Percentiles rank a stretch among this genome's conserved stretches.
Conservation (phyloP, 805 yeast species). For the Hemisphaericaspora nanyangensis region DNA sequence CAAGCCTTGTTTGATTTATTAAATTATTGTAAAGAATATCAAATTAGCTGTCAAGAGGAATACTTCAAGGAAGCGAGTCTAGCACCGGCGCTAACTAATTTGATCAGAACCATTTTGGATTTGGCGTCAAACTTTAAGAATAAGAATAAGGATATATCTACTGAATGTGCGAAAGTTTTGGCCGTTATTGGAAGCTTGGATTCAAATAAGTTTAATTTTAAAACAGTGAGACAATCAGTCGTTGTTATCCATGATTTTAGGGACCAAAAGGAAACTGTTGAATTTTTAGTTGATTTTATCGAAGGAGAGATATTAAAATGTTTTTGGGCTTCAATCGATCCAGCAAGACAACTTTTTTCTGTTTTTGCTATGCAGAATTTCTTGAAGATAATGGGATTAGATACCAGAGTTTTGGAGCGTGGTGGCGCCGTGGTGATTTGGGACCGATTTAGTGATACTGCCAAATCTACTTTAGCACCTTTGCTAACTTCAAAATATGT, state of each 20-base stretch:
- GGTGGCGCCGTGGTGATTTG: conserved; percentile 39
- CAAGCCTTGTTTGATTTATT: conserved; percentile 67
- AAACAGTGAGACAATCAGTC: conserved; percentile 37
- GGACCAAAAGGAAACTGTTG: conserved; percentile 56
- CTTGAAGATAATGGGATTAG: conserved; percentile 57
- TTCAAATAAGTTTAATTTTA: conserved; percentile 49
- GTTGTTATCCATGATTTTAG: conserved; percentile 61
- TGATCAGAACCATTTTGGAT: conserved; percentile 52
- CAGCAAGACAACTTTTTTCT: conserved; percentile 74
- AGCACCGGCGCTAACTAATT: conserved; percentile 33
- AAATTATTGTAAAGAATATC: conserved; percentile 49
- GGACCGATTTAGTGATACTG: conserved; percentile 58
- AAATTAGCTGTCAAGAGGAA: conserved; percentile 44
- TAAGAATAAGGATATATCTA: conserved; percentile 46
- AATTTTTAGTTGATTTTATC: conserved; percentile 61
- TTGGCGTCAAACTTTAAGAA: conserved; percentile 54
- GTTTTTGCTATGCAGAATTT: conserved; percentile 90
- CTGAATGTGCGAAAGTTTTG: conserved; percentile 63
- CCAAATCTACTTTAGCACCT: conserved; percentile 74
- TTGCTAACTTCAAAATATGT: conserved; percentile 70
- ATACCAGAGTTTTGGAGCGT: conserved; percentile 16
- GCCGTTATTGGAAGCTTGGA: conserved; percentile 79
- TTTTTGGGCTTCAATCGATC: conserved; percentile 88
- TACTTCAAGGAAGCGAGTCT: conserved; percentile 30
- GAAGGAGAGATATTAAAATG: conserved; percentile 73